These are phyloP conservation scores for Acanthamoeba healyi DNA, from an alignment of 208 protist genomes.

Conservation along the genomic window DNA sequence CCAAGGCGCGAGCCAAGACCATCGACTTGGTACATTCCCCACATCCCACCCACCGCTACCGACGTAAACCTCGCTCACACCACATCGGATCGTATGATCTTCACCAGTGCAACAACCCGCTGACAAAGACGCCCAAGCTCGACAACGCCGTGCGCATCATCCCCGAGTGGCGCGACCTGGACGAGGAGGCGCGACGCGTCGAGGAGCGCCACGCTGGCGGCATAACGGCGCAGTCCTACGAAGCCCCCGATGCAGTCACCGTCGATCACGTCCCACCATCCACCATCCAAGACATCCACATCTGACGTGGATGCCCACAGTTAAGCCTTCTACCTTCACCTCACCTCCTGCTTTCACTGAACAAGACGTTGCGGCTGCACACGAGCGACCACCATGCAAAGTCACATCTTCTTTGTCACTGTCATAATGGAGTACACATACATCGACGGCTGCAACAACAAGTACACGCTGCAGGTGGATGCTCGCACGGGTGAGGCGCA, in stretches of 20 bases:
- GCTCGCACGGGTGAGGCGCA: not conserved
- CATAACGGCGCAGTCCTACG: not conserved
- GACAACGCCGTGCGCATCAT: slow-evolving; percentile 94
- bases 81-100: slow-evolving; percentile 49
- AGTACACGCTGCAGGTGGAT: not conserved
- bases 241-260: too few species aligned
- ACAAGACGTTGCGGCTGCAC: too few species aligned
- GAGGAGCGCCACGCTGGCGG: slow-evolving; percentile 72
- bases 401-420: not conserved
- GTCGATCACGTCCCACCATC: not conserved
- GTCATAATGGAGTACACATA: slow-evolving; percentile 6
- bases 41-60: not conserved
- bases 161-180: slow-evolving; percentile 93
- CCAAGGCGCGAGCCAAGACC: slow-evolving; percentile 96
- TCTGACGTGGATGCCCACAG: not conserved
- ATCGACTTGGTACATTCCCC: slow-evolving; percentile 93
- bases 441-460: not conserved
- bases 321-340: not conserved
- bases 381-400: too few species aligned
- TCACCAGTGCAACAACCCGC: slow-evolving; percentile 95
- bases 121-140: slow-evolving; percentile 97
- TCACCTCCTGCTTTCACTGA: too few species aligned
- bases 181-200: slow-evolving; percentile 89
- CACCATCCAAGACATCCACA: not conserved
- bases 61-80: too few species aligned